A percentile compares a stretch with the other conserved stretches of the same genome.
phyloP scores from a whole-genome alignment of 73 alveolate species.

The Breviolum minutum region DNA sequence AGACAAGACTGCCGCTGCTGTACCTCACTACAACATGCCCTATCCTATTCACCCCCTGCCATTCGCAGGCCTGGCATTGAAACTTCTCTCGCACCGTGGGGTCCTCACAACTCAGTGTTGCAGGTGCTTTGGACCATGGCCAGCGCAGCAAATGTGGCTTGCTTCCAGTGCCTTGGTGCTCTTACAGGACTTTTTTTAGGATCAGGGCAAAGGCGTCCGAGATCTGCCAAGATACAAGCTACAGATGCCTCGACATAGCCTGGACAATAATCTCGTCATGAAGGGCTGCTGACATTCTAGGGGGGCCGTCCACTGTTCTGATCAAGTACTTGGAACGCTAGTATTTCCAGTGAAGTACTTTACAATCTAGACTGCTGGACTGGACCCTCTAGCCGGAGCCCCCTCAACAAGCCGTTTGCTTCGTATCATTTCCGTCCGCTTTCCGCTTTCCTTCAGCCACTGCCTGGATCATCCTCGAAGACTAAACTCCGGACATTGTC shows the following conservation, averaged over 20 bases:
- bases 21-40: not conserved
- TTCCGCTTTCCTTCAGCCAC: not conserved
- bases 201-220: not conserved
- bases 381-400: no score
- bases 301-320: no score
- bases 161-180: conserved; percentile 64
- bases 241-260: conserved; percentile 70
- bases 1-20: not conserved
- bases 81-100: conserved; percentile 69
- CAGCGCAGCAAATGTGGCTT: conserved; percentile 94
- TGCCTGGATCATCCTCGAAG: conserved; percentile 87
- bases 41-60: not conserved
- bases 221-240: conserved; percentile 46
- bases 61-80: conserved; percentile 44
- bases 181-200: not conserved
- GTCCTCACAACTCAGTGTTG: conserved; percentile 81
- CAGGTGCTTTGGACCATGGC: conserved; percentile 83
- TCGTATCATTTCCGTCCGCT: not conserved
- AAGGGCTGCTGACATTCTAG: no score
- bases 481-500: conserved; percentile 85
- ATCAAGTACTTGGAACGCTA: no score
- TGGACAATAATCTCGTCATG: not conserved
- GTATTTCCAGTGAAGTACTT: no score
- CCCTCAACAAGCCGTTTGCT: not conserved
- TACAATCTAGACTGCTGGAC: no score